Base-by-base conservation (phyloP, 306 rosid genomes). In the Dryas octopetala region DNA sequence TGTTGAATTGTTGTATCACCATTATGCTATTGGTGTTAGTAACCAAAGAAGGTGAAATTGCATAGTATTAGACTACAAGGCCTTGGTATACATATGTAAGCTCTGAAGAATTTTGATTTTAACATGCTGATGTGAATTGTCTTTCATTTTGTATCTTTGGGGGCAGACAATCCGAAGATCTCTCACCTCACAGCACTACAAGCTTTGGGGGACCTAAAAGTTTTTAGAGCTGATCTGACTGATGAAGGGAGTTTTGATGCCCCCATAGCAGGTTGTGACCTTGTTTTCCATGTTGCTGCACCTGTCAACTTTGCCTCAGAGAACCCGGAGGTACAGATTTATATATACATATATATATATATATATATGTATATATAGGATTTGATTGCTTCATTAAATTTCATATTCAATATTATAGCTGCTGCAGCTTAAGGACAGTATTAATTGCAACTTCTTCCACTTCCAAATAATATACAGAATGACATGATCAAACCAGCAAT, bases 401-500 rank as follows among this genome's bases (percentile, higher is more conserved):
- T 49, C 9, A 15, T 19, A 74, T 55, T 55, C 55, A 10, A 2
- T 47, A 61, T 32, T 32, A 32, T 32, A 49, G 44, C 59, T 45
- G 13, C 11, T 54, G 40, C 48, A 47, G 6, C 38, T 9, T 74
- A 54, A 60, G 57, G 38, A 74, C 43, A 4, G 44, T 54, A 32
- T 32, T 32, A 2, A 32, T 32, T 32, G 75, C 46, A 14, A 41
- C 50, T 70, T 78, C 12, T 49, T 58, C 6, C 49, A 66, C 62
- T 68, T 40, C 8, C 55, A 10, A 1, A 32, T 32, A 32, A 28
- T 68, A 26, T 58, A 44, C 73, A 87, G 97, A 92, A 88, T 75
- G 97, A 92, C 81, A 90, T 92, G 96, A 88, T 92, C 80, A 90
- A 92, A 83, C 97, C 96, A 68, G 96, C 89, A 62, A 71, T 88